Evolutionary conservation across 371 early-diverging fungal genomes (phyloP).

Genomic region (Mortierella sp.): DNA sequence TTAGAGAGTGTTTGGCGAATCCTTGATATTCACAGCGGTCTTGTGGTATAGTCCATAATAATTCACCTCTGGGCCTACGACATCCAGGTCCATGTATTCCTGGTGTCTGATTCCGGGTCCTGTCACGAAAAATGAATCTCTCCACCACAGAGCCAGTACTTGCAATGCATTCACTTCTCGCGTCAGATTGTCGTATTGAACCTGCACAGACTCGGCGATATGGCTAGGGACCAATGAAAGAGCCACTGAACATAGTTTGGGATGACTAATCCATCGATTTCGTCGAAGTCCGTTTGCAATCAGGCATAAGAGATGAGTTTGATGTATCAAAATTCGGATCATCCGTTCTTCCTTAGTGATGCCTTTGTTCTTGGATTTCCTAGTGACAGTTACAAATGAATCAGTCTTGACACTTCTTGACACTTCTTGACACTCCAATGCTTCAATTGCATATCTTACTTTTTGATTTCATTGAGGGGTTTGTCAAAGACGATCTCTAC

Average conservation of each 20-base stretch:
- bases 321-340: slow-evolving; percentile 59
- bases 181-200: not conserved
- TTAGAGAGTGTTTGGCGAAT: not conserved
- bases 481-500: slow-evolving; percentile 56
- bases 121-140: slow-evolving; percentile 61
- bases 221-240: slow-evolving; percentile 36
- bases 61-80: slow-evolving; percentile 34
- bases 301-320: slow-evolving; percentile 62
- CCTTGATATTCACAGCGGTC: not conserved
- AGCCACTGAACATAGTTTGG: slow-evolving; percentile 46
- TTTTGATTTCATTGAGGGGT: slow-evolving; percentile 29
- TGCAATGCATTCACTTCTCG: slow-evolving; percentile 58
- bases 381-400: not conserved
- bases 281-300: slow-evolving; percentile 58
- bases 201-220: slow-evolving; percentile 32
- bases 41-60: not conserved
- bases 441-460: slow-evolving; percentile 11
- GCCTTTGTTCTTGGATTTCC: slow-evolving; percentile 29
- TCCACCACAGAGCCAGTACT: slow-evolving; percentile 72
- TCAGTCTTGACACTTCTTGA: not conserved
- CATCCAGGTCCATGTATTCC: slow-evolving; percentile 54
- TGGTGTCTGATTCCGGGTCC: slow-evolving; percentile 60
- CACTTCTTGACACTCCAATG: not conserved
- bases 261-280: slow-evolving; percentile 62
- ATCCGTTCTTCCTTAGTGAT: slow-evolving; percentile 60